These are phyloP conservation scores for Canna indica DNA, from an alignment of 176 grass and related monocot genomes.

Conservation along the genomic window DNA sequence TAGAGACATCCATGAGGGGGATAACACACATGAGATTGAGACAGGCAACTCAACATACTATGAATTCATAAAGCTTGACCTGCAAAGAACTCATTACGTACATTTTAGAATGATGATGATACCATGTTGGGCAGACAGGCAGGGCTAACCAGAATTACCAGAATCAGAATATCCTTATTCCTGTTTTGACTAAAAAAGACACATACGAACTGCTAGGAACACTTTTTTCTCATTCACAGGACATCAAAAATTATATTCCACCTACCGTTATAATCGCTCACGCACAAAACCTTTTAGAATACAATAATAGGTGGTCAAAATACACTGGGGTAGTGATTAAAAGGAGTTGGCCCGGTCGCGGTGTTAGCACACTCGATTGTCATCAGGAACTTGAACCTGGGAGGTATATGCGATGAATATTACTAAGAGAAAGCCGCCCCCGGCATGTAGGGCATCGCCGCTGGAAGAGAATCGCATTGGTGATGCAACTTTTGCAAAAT, in stretches of 20 bases:
- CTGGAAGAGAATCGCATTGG: constrained; percentile 3
- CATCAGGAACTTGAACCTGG: constrained; percentile 8
- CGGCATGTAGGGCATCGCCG: constrained; percentile 16
- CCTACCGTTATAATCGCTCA: neutral
- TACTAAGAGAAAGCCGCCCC: neutral
- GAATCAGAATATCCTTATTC: no score
- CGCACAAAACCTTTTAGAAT: neutral
- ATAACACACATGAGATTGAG: no score
- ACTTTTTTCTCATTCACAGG: neutral
- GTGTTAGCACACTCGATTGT: neutral
- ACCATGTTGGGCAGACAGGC: neutral
- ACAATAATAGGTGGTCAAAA: neutral
- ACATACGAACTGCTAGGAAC: neutral
- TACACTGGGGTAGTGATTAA: neutral
- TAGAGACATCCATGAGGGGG: no score
- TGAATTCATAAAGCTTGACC: no score
- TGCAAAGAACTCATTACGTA: constrained; percentile 8
- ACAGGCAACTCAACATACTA: no score
- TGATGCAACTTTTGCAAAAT: constrained; percentile 15
- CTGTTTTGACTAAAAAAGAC: no score
- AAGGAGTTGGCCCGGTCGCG: neutral
- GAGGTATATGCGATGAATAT: constrained; percentile 19
- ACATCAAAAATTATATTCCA: neutral
- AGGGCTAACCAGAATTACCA: neutral
- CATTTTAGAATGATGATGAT: neutral